Evolutionary conservation across 805 yeast genomes (phyloP), one percentile per base, ranked within the genome.

Genomic region (Debaryomyces prosopidis): DNA sequence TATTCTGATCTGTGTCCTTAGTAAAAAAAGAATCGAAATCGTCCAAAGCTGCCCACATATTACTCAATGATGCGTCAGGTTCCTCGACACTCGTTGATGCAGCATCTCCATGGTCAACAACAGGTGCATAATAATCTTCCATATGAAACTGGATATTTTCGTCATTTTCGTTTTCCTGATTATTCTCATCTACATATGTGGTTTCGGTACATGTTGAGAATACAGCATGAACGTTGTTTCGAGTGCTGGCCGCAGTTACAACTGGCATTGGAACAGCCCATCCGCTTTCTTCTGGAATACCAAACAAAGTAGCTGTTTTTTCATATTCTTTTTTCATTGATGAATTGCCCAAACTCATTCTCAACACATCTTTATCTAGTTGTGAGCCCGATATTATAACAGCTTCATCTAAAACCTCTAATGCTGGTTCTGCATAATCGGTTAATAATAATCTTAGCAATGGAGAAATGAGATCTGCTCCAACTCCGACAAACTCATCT

Each of bases 231-330:
- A 94, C 95, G 58, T 94, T 94, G 60, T 88, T 89, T 52, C 97
- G 73, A 1, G 98, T 88, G 12, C 87, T 80, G 0, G 96, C 86
- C 0, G 97, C 89, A 1, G 94, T 85, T 36, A 89, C 82, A 0
- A 92, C 88, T 2, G 99, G 97, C 92, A 88, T 87, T 1, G 98
- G 96, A 40, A 95, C 83, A 0, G 97, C 85, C 99, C 99, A 94
- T 1, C 99, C 99, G 57, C 86, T 83, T 10, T 88, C 96, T 49
- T 87, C 92, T 0, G 99, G 98, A 18, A 92, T 84, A 12, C 99
- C 99, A 69, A 90, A 95, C 44, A 94, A 70, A 0, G 97, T 89
- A 0, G 94, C 90, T 2, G 94, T 85, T 53, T 81, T 84, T 52
- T 87, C 96, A 59, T 85, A 87, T 51, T 88, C 95, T 51, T 85